These are phyloP conservation scores for Alloascoidea hylecoeti DNA, from an alignment of 805 yeast species.

Conservation along the genomic window DNA sequence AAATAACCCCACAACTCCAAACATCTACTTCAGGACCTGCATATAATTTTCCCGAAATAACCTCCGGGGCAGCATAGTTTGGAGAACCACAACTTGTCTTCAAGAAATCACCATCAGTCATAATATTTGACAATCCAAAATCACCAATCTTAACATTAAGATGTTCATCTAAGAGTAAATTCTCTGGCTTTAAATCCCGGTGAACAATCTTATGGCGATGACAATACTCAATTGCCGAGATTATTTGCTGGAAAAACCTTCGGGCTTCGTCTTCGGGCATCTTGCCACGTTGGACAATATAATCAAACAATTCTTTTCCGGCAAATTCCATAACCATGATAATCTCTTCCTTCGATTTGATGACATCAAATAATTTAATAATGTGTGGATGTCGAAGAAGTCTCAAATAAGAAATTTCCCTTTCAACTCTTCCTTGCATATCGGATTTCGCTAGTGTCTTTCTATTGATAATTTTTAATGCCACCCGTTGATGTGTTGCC, in stretches of 20 bases:
- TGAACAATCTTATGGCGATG: constrained; percentile 95
- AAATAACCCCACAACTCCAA: constrained; percentile 93
- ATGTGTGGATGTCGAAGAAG: constrained; percentile 91
- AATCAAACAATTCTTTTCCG: constrained; percentile 91
- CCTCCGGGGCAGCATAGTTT: constrained; percentile 96
- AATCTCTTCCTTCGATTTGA: constrained; percentile 88
- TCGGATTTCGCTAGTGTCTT: constrained; percentile 88
- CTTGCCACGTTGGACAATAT: constrained; percentile 86
- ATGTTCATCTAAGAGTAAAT: constrained; percentile 76
- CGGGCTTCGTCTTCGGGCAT: constrained; percentile 89
- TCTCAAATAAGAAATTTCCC: constrained; percentile 84
- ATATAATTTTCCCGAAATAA: constrained; percentile 82
- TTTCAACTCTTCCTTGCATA: constrained; percentile 93
- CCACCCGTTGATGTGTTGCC: constrained; percentile 86
- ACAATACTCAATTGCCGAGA: constrained; percentile 93
- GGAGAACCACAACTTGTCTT: constrained; percentile 96
- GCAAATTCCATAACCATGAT: constrained; percentile 97
- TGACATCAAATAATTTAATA: constrained; percentile 89
- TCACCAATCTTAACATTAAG: constrained; percentile 92
- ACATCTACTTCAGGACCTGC: constrained; percentile 99
- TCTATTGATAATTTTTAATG: constrained; percentile 83
- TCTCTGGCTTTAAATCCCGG: constrained; percentile 93
- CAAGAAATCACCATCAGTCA: constrained; percentile 95
- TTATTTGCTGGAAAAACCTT: constrained; percentile 89
- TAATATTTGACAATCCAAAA: constrained; percentile 85